Conservation (phyloP, 257 asterid genomes). For the Dorcoceras hygrometricum region DNA sequence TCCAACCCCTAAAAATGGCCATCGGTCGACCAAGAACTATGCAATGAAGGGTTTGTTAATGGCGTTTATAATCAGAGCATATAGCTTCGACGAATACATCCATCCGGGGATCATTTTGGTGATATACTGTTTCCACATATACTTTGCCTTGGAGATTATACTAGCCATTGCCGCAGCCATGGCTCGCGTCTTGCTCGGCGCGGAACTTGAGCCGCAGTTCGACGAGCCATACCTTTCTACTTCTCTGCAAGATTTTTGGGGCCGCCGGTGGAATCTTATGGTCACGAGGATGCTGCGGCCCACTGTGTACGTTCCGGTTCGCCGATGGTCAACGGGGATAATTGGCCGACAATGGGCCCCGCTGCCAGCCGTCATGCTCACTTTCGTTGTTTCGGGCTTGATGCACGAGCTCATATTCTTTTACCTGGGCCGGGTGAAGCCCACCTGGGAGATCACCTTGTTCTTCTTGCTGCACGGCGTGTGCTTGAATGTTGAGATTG, state of each 20-base stretch:
- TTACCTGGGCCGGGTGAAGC: conserved; percentile 56
- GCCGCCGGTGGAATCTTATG: conserved; percentile 85
- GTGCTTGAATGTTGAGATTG: conserved; percentile 42
- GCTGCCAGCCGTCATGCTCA: conserved; percentile 45
- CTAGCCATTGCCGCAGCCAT: conserved; percentile 47
- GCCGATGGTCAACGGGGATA: conserved; percentile 27
- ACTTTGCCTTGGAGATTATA: conserved; percentile 48
- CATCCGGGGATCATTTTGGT: conserved; percentile 32
- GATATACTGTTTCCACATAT: conserved; percentile 48
- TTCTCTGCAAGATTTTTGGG: conserved; percentile 88
- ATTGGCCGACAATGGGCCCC: conserved; percentile 61
- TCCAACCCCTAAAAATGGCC: not conserved
- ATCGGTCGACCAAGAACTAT: conserved; percentile 32
- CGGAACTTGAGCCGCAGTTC: conserved; percentile 83
- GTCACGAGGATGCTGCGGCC: conserved; percentile 74
- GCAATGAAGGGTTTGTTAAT: conserved; percentile 45
- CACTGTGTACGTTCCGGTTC: conserved; percentile 57
- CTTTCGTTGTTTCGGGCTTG: conserved; percentile 52
- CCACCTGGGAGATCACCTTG: conserved; percentile 63
- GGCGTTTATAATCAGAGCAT: conserved; percentile 36
- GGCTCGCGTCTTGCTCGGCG: conserved; percentile 52
- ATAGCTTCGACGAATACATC: conserved; percentile 36
- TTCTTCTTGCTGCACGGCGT: conserved; percentile 65
- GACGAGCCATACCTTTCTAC: conserved; percentile 65
- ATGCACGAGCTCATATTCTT: conserved; percentile 77